Evolutionary conservation across 2,329 filamentous ascomycete genomes (phyloP), one percentile per base, ranked within the genome.

Genomic region (Pseudopyrenochaeta lycopersici): DNA sequence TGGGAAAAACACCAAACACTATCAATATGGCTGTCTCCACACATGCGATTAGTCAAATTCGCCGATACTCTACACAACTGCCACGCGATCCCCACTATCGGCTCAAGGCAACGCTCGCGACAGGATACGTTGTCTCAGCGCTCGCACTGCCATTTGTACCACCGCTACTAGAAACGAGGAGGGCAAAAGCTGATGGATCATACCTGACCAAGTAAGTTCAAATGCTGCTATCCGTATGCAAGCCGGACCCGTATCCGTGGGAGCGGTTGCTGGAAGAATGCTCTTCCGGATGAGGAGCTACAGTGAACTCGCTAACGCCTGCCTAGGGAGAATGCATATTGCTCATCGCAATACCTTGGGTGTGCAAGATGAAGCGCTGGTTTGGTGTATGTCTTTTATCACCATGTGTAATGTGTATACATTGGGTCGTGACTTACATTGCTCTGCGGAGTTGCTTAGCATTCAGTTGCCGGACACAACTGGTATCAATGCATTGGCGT

Each of bases 131-230:
- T 1, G 69, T 74, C 5, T 69, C 65, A 3, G 76, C 73, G 12
- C 73, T 77, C 29, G 73, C 75, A 3, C 62, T 78, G 7, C 76
- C 76, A 0, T 77, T 77, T 55, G 71, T 78, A 30, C 75, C 73
- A 18, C 74, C 76, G 20, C 67, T 76, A 27, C 49, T 77, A 17
- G 74, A 77, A 60, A 75, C 69, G 1, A 54, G 72, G 46, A 62
- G 73, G 42, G 66, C 72, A 1, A 76, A 66, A 59, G 67, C 67
- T 6, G 76, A 78, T 59, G 76, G 75, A 0, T 62, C 63, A 7
- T 70, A 74, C 57, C 45, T 73, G 58, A 77, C 72, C 21, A 72
- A 70, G 75, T 77, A 58, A 60, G 73, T 62, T n/a, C 51, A 12
- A 2, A 7, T 15, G 17, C n/a, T 14, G 10, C 2, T 7, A 6